Evolutionary conservation across 768 basidiomycete species (phyloP).

Genomic region (Rhizopogon salebrosus): DNA sequence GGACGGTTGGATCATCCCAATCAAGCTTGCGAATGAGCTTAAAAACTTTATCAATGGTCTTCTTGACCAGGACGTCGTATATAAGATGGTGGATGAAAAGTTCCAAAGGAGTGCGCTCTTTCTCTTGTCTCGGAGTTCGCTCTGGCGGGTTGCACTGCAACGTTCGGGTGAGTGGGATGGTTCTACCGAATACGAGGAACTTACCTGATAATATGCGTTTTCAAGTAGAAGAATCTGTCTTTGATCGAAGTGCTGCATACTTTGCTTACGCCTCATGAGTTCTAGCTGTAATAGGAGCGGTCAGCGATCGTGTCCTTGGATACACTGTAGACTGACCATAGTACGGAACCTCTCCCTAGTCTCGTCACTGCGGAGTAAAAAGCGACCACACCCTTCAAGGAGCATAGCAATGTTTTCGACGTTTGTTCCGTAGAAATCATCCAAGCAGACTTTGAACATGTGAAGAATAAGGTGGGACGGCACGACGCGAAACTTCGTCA

Average conservation of each 20-base stretch:
- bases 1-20: slow-evolving; percentile 76
- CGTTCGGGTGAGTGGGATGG: slow-evolving; percentile 5
- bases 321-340: slow-evolving; percentile 53
- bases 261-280: slow-evolving; percentile 92
- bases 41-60: slow-evolving; percentile 92
- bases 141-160: slow-evolving; percentile 94
- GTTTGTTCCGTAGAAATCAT: slow-evolving; percentile 90
- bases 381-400: slow-evolving; percentile 91
- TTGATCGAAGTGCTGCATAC: slow-evolving; percentile 88
- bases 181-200: slow-evolving; percentile 5
- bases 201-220: slow-evolving; percentile 96
- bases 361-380: slow-evolving; percentile 80
- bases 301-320: not conserved
- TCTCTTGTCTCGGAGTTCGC: slow-evolving; percentile 78
- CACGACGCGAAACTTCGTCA: slow-evolving; percentile 95
- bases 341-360: slow-evolving; percentile 82
- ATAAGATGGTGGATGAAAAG: slow-evolving; percentile 95
- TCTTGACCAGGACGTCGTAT: slow-evolving; percentile 88
- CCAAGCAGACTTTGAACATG: slow-evolving; percentile 94
- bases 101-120: slow-evolving; percentile 81
- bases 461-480: slow-evolving; percentile 90
- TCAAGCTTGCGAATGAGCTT: slow-evolving; percentile 90
- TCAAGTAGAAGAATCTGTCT: slow-evolving; percentile 85
- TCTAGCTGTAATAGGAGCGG: slow-evolving; percentile 57
- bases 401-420: slow-evolving; percentile 90